Evolutionary conservation across 164 flowering plant species (phyloP).

Genomic region (Nelumbo lutea): DNA sequence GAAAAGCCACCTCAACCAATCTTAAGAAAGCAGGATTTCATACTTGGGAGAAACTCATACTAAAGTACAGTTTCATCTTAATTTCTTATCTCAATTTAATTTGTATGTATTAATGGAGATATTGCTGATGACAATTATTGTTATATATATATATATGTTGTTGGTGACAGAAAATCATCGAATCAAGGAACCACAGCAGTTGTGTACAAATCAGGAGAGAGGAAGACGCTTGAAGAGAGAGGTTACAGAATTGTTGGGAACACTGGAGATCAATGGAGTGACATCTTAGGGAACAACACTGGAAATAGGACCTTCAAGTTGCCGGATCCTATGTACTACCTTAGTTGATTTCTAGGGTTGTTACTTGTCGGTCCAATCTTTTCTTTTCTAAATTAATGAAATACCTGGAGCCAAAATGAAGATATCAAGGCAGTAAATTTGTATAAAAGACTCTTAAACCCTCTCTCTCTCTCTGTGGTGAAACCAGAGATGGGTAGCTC

Average conservation of each 20-base stretch:
- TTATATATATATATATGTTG: too few relatives aligned
- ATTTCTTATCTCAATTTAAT: not conserved
- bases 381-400: too few relatives aligned
- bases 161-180: not conserved
- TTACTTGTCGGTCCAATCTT: too few relatives aligned
- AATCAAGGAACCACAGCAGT: not conserved
- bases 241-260: conserved; percentile 32
- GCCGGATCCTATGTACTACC: conserved; percentile 32
- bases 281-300: conserved; percentile 9
- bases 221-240: conserved; percentile 4
- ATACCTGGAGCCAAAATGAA: too few relatives aligned
- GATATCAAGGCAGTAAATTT: too few relatives aligned
- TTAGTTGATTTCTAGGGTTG: conserved; percentile 1
- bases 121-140: too few relatives aligned
- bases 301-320: conserved; percentile 30
- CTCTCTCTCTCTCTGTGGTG: too few relatives aligned
- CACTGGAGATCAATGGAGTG: conserved; percentile 38
- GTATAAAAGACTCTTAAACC: too few relatives aligned
- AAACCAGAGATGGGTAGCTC: too few relatives aligned
- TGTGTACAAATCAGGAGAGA: not conserved
- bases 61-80: conserved; percentile 27
- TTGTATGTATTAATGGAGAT: not conserved
- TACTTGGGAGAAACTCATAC: conserved; percentile 44
- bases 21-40: conserved; percentile 32
- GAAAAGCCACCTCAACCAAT: conserved; percentile 22